Evolutionary conservation across 352 stramenopile genomes (phyloP).

Genomic region (Phytopythium cucurbitacearum): DNA sequence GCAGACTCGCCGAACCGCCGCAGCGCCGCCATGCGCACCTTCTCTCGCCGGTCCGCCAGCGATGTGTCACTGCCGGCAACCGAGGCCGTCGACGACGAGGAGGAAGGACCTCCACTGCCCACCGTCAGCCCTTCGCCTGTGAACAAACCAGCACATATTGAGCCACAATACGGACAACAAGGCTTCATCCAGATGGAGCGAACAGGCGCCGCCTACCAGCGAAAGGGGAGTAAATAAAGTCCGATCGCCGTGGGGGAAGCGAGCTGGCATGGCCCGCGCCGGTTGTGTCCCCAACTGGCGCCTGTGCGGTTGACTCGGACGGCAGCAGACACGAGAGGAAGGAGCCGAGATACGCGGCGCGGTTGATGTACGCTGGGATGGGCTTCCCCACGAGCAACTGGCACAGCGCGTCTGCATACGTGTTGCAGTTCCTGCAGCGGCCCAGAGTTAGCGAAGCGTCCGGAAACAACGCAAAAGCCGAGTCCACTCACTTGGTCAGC

Average conservation of each 20-base stretch:
- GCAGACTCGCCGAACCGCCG: constrained; percentile 32
- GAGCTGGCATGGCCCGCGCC: constrained; percentile 1
- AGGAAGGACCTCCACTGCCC: constrained; percentile 13
- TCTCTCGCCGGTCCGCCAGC: constrained; percentile 56
- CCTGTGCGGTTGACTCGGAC: constrained; percentile 39
- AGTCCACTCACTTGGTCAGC: constrained; percentile 60
- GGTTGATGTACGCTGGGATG: constrained; percentile 92
- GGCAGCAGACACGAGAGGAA: constrained; percentile 82
- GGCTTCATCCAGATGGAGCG: not conserved
- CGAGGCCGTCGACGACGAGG: constrained; percentile 9
- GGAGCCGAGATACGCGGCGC: constrained; percentile 90
- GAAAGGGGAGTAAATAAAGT: constrained; percentile 56
- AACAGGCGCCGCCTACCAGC: constrained; percentile 26
- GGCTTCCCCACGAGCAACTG: constrained; percentile 72
- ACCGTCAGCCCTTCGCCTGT: constrained; percentile 44
- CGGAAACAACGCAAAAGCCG: not conserved
- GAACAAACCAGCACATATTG: not conserved
- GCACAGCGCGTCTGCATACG: constrained; percentile 88
- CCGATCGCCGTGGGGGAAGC: constrained; percentile 15
- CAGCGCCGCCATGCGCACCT: constrained; percentile 56
- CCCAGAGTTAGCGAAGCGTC: not conserved
- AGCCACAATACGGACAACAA: not conserved
- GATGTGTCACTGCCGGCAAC: constrained; percentile 16
- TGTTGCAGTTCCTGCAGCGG: constrained; percentile 88
- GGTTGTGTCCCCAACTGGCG: constrained; percentile 51